Conservation (phyloP, 495 filamentous ascomycete genomes). For the Penicillium samsonianum region DNA sequence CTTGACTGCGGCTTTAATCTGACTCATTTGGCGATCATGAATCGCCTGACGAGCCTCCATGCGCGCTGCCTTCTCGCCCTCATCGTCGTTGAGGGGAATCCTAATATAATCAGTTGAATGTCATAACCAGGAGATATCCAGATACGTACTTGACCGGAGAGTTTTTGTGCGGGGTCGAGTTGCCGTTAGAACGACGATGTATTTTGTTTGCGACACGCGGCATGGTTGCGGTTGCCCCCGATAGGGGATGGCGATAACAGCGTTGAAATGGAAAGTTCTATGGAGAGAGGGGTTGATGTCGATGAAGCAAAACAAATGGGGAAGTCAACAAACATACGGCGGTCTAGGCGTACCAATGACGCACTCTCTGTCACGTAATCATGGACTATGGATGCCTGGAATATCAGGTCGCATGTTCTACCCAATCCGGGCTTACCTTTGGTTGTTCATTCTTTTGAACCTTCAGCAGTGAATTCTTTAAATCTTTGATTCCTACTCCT, state of each 20-base stretch:
- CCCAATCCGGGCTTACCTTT: neutral
- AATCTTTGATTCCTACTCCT: neutral
- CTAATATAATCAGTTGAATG: constrained; percentile 31
- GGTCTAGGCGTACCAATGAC: constrained; percentile 11
- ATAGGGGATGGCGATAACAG: constrained; percentile 26
- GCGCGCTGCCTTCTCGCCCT: constrained; percentile 84
- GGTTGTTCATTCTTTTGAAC: neutral
- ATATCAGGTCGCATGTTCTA: neutral
- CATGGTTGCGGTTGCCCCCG: constrained; percentile 55
- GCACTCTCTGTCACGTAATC: constrained; percentile 25
- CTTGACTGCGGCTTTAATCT: constrained; percentile 82
- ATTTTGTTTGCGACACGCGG: constrained; percentile 67
- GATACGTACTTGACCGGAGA: constrained; percentile 67
- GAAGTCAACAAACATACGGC: constrained; percentile 45
- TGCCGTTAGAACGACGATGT: constrained; percentile 52
- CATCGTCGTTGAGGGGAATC: constrained; percentile 96
- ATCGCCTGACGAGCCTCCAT: constrained; percentile 84
- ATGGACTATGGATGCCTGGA: neutral
- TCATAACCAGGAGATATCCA: neutral
- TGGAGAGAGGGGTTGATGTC: constrained; percentile 10
- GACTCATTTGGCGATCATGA: constrained; percentile 88
- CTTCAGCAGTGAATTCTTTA: neutral
- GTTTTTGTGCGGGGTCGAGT: constrained; percentile 59
- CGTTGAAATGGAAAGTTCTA: constrained; percentile 12
- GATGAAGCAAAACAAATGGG: constrained; percentile 28